Evolutionary conservation across 2,329 filamentous ascomycete genomes (phyloP).

Genomic region (Cadophora gregata): DNA sequence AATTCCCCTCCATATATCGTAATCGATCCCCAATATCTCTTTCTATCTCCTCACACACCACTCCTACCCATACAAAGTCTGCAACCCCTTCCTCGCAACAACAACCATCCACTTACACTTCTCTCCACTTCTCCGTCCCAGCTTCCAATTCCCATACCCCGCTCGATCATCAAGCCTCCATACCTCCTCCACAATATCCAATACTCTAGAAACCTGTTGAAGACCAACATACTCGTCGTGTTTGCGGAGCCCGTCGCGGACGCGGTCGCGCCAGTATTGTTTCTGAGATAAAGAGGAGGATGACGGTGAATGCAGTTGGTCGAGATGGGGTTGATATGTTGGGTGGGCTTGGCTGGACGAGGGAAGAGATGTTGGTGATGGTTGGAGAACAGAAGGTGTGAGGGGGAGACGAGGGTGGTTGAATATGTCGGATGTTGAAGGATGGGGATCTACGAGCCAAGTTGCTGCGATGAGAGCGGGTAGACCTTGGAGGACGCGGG

Average conservation of each 20-base stretch:
- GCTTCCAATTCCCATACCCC: too few relatives aligned
- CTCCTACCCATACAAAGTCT: conserved; percentile 11
- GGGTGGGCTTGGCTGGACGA: too few relatives aligned
- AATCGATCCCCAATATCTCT: too few relatives aligned
- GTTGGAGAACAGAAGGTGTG: background rate
- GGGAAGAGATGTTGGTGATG: background rate
- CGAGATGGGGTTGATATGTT: too few relatives aligned
- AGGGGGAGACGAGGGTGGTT: background rate
- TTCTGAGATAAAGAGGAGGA: background rate
- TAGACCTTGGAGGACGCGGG: background rate
- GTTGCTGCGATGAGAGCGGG: background rate
- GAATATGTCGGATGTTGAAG: background rate
- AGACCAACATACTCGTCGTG: conserved; percentile 3
- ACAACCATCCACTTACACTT: conserved; percentile 14
- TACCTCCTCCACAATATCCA: conserved; percentile 5
- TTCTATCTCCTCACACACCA: too few relatives aligned
- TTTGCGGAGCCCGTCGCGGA: background rate
- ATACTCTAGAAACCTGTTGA: background rate
- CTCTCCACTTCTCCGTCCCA: background rate
- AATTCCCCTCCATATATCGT: too few relatives aligned
- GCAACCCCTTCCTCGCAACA: conserved; percentile 11
- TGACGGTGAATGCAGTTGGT: background rate
- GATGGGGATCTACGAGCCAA: conserved; percentile 1
- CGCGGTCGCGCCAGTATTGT: background rate
- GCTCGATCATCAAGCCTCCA: background rate